phyloP scores from a whole-genome alignment of 2,329 filamentous ascomycete genomes.

The Metarhizium album region DNA sequence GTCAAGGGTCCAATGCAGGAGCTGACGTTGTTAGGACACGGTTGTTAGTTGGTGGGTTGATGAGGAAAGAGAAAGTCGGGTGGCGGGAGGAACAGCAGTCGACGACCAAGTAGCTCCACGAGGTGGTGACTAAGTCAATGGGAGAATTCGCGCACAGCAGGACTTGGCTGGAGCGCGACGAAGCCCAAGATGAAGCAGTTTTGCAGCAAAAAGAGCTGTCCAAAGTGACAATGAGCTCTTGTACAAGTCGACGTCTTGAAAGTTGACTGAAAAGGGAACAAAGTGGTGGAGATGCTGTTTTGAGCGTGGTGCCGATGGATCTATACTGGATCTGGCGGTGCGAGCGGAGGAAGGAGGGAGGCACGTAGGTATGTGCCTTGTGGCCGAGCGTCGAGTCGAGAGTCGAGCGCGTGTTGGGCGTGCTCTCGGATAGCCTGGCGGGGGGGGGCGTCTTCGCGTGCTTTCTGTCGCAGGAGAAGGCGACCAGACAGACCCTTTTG shows the following conservation, averaged over 20 bases:
- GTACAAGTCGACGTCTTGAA: slow-evolving; percentile 8
- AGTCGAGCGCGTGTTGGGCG: too few relatives aligned
- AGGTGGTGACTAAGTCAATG: slow-evolving; percentile 1
- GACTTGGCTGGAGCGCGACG: not conserved
- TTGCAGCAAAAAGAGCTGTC: slow-evolving; percentile 5
- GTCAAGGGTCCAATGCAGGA: slow-evolving; percentile 1
- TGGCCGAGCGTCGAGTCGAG: not conserved
- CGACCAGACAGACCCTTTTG: too few relatives aligned
- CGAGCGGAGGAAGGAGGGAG: slow-evolving; percentile 34
- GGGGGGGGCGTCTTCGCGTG: not conserved
- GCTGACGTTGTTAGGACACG: slow-evolving; percentile 4
- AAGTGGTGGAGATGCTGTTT: slow-evolving; percentile 51
- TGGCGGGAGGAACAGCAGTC: slow-evolving; percentile 2
- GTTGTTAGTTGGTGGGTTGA: slow-evolving; percentile 2
- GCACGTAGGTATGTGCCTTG: slow-evolving; percentile 33
- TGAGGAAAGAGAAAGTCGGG: not conserved
- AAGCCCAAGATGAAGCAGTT: not conserved
- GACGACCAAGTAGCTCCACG: not conserved
- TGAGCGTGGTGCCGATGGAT: slow-evolving; percentile 54
- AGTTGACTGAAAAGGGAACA: slow-evolving; percentile 36
- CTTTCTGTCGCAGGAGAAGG: not conserved
- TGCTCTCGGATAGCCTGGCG: not conserved
- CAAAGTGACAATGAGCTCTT: slow-evolving; percentile 21
- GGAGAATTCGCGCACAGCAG: slow-evolving; percentile 1
- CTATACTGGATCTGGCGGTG: slow-evolving; percentile 56